Evolutionary conservation across 495 filamentous ascomycete genomes (phyloP).

Genomic region (Amniculicola lignicola): DNA sequence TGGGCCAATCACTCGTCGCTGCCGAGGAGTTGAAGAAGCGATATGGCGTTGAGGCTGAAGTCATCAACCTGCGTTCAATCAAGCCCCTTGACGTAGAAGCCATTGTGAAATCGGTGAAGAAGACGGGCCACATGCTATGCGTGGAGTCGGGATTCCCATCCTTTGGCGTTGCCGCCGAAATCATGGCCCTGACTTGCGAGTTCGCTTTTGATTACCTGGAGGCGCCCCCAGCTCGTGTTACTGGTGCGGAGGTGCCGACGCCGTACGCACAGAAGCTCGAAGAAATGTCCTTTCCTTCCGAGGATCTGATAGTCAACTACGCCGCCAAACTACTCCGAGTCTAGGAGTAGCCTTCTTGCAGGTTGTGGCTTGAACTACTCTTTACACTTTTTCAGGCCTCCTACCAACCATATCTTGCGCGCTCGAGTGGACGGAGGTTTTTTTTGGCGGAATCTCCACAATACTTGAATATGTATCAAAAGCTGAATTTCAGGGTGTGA

Average conservation of each 20-base stretch:
- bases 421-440: background rate
- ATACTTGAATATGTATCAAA: conserved; percentile 29
- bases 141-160: conserved; percentile 96
- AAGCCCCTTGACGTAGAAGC: conserved; percentile 95
- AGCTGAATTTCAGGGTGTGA: conserved; percentile 21
- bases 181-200: conserved; percentile 91
- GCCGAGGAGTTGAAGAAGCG: conserved; percentile 89
- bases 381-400: background rate
- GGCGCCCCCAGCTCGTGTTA: conserved; percentile 86
- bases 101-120: conserved; percentile 95
- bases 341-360: conserved; percentile 44
- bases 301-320: conserved; percentile 76
- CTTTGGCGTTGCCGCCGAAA: conserved; percentile 87
- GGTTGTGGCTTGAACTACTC: conserved; percentile 10
- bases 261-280: conserved; percentile 87
- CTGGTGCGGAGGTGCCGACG: conserved; percentile 93
- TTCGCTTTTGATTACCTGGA: conserved; percentile 98
- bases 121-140: conserved; percentile 86
- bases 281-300: conserved; percentile 86
- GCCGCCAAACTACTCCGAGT: conserved; percentile 79
- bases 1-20: conserved; percentile 85
- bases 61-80: conserved; percentile 95
- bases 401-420: background rate
- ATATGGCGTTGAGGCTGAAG: conserved; percentile 92
- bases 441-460: background rate